Evolutionary conservation across 768 basidiomycete genomes (phyloP), one percentile per base, ranked within the genome.

Genomic region (Amanita rubescens): DNA sequence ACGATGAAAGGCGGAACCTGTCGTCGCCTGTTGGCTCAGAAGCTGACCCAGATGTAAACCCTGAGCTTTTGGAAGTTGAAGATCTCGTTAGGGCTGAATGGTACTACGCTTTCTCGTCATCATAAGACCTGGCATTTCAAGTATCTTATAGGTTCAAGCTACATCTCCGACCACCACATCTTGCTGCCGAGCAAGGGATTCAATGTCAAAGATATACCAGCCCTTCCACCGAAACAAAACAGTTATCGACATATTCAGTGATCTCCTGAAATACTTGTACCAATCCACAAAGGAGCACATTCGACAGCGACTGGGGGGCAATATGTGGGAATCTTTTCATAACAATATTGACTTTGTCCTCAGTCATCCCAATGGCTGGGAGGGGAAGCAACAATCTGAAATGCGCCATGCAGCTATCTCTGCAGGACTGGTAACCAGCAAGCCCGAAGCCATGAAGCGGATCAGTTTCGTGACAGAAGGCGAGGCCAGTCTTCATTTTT

Each of bases 321-420:
- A 58, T 22, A 56, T 78, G 5, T 76, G 75, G 77, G 59, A 55
- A n/a, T 71, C 72, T 9, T 50, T 76, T 9, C 65, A 70, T 52
- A 58, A 69, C 24, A 63, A 58, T 17, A 69, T 75, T 22, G 70
- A 76, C 34, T 76, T 74, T 53, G 68, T 82, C 14, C 66, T 82
- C n/a, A 70, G 71, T 1, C 80, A 81, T 56, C 80, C 80, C 7
- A 81, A 81, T 49, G 78, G 76, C 0, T 82, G 80, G 78, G 79
- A 75, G 59, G 77, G 77, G 1, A 62, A 60, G 1, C 79, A 82
- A 54, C 81, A 82, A 57, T 67, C 59, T 4, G 65, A 71, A 53
- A 72, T 81, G 63, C 72, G 80, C 12, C 59, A 63, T 10, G 81
- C 80, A 0, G 78, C 76, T 0, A 62, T 72, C 5, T 22, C 65